A percentile compares a stretch with the other conserved stretches of the same genome.
phyloP scores from a whole-genome alignment of 2,329 filamentous ascomycete species.

The Aspergillus calidoustus region DNA sequence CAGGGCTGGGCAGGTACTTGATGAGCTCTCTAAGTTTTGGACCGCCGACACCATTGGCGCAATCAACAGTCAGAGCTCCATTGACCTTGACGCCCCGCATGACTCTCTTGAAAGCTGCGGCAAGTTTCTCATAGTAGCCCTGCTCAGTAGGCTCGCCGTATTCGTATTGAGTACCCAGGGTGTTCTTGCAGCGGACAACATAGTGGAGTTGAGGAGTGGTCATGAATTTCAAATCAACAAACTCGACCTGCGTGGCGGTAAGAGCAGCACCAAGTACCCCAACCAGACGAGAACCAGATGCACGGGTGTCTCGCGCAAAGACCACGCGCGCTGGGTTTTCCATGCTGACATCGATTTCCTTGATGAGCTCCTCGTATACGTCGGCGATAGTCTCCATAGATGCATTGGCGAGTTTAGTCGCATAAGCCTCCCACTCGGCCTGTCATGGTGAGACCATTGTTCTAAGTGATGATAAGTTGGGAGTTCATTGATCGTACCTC shows the following conservation, averaged over 20 bases:
- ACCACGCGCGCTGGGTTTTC: slow-evolving; percentile 76
- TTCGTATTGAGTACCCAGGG: slow-evolving; percentile 79
- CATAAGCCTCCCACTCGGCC: slow-evolving; percentile 86
- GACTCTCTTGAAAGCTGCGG: slow-evolving; percentile 79
- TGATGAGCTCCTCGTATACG: slow-evolving; percentile 75
- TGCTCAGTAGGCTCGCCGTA: slow-evolving; percentile 89
- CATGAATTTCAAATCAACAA: slow-evolving; percentile 84
- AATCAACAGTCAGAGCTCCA: slow-evolving; percentile 83
- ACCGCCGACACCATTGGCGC: slow-evolving; percentile 94
- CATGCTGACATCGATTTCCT: slow-evolving; percentile 76
- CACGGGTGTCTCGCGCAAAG: slow-evolving; percentile 89
- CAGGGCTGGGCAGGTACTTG: slow-evolving; percentile 74
- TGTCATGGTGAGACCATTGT: slow-evolving; percentile 37
- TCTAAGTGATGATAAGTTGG: not conserved
- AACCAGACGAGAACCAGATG: slow-evolving; percentile 84
- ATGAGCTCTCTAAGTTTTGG: slow-evolving; percentile 86
- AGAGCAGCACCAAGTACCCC: slow-evolving; percentile 79
- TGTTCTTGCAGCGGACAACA: slow-evolving; percentile 92
- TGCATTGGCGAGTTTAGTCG: slow-evolving; percentile 87
- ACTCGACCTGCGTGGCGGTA: slow-evolving; percentile 73
- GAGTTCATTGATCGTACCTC: slow-evolving; percentile 62
- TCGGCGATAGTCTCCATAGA: slow-evolving; percentile 74
- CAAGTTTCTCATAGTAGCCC: slow-evolving; percentile 94
- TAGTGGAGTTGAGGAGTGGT: slow-evolving; percentile 99
- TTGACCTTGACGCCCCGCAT: slow-evolving; percentile 76